phyloP scores from a whole-genome alignment of 306 rosid species.

The Benincasa hispida region DNA sequence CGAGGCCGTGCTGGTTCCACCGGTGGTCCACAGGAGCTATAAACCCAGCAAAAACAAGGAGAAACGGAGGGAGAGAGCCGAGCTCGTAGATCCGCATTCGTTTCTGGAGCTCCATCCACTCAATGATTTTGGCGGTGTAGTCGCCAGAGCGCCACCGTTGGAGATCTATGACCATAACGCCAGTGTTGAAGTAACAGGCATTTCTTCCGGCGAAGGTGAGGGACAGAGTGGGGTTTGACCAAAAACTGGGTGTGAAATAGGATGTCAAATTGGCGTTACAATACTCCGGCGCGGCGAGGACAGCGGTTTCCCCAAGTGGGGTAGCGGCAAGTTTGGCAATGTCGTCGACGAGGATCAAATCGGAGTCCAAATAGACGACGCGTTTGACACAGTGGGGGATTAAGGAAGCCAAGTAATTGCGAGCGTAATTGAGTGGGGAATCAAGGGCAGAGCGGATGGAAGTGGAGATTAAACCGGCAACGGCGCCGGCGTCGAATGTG shows the following conservation, averaged over 20 bases:
- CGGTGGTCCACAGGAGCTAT: conserved; percentile 71
- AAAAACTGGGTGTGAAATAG: conserved; percentile 74
- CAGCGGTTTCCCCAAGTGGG: conserved; percentile 22
- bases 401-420: conserved; percentile 64
- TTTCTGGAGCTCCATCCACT: conserved; percentile 98
- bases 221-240: conserved; percentile 77
- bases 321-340: conserved; percentile 65
- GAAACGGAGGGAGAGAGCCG: conserved; percentile 81
- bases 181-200: conserved; percentile 92
- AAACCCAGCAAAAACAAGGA: conserved; percentile 73
- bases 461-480: conserved; percentile 68
- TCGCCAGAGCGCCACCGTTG: conserved; percentile 67
- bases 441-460: conserved; percentile 86
- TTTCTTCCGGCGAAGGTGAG: conserved; percentile 49
- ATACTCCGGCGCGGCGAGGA: conserved; percentile 93
- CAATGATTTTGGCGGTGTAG: conserved; percentile 62
- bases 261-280: conserved; percentile 80
- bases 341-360: conserved; percentile 80
- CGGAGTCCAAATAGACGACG: conserved; percentile 86
- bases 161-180: conserved; percentile 91
- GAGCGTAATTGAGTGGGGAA: conserved; percentile 89
- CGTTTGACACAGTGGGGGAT: conserved; percentile 41
- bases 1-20: conserved; percentile 99
- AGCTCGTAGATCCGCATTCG: conserved; percentile 90
- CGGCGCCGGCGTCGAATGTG: conserved; percentile 48